These are phyloP conservation scores for Tricholoma saponaceum DNA, from an alignment of 768 basidiomycete genomes.

Conservation along the genomic window DNA sequence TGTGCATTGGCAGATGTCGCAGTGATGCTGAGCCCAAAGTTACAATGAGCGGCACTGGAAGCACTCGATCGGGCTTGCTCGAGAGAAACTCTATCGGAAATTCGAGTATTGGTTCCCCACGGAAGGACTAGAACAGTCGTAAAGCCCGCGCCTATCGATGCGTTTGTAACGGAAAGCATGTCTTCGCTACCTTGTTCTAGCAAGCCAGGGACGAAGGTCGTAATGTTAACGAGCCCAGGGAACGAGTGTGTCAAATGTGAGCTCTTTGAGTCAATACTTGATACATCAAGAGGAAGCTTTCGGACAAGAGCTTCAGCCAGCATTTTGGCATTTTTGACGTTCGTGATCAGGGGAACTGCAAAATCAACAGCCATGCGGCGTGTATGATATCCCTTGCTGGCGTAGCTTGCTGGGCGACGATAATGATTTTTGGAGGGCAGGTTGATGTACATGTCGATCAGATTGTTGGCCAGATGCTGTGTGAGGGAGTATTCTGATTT, in stretches of 20 bases:
- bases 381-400: slow-evolving; percentile 94
- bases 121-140: slow-evolving; percentile 81
- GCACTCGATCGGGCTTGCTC: slow-evolving; percentile 67
- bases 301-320: slow-evolving; percentile 90
- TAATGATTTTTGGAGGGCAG: slow-evolving; percentile 97
- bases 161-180: slow-evolving; percentile 66
- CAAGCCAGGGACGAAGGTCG: slow-evolving; percentile 79
- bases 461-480: slow-evolving; percentile 92
- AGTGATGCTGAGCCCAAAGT: slow-evolving; percentile 80
- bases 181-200: slow-evolving; percentile 51
- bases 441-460: slow-evolving; percentile 99
- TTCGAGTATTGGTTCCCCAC: slow-evolving; percentile 52
- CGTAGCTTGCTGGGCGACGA: slow-evolving; percentile 94
- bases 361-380: slow-evolving; percentile 99
- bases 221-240: slow-evolving; percentile 88
- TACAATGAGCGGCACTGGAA: slow-evolving; percentile 68
- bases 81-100: slow-evolving; percentile 66
- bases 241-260: slow-evolving; percentile 88
- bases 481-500: slow-evolving; percentile 98
- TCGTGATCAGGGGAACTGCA: slow-evolving; percentile 94
- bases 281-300: slow-evolving; percentile 87
- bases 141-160: slow-evolving; percentile 87
- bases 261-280: slow-evolving; percentile 88
- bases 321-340: slow-evolving; percentile 98
- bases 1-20: slow-evolving; percentile 68